These are phyloP conservation scores for Inosperma sp. DNA, from an alignment of 768 basidiomycete species.

Conservation along the genomic window DNA sequence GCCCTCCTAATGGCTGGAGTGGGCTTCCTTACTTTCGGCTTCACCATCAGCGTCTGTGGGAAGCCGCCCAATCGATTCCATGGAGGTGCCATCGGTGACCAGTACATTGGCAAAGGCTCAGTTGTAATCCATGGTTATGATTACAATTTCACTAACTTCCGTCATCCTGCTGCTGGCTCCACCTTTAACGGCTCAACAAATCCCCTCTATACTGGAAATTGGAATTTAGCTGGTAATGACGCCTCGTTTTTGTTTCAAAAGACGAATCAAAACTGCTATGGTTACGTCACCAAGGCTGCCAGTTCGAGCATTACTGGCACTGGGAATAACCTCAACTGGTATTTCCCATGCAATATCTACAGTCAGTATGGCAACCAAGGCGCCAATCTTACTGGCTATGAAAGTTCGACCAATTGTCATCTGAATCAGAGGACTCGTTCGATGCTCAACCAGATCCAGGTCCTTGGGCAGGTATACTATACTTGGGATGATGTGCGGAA, in stretches of 20 bases:
- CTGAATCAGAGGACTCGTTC: slow-evolving; percentile 47
- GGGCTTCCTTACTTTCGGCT: slow-evolving; percentile 98
- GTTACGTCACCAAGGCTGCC: slow-evolving; percentile 65
- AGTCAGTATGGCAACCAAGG: slow-evolving; percentile 60
- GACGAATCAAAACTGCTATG: slow-evolving; percentile 77
- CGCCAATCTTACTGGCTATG: slow-evolving; percentile 69
- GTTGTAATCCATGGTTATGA: slow-evolving; percentile 93
- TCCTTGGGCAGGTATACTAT: slow-evolving; percentile 87
- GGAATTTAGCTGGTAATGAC: slow-evolving; percentile 81
- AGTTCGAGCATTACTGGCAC: slow-evolving; percentile 67
- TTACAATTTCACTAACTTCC: slow-evolving; percentile 86
- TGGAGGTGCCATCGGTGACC: slow-evolving; percentile 68
- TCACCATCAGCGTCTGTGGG: slow-evolving; percentile 91
- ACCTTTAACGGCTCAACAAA: slow-evolving; percentile 77
- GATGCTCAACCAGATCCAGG: slow-evolving; percentile 43
- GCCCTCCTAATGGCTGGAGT: slow-evolving; percentile 83
- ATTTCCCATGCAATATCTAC: slow-evolving; percentile 95
- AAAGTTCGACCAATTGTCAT: slow-evolving; percentile 68
- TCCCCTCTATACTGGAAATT: slow-evolving; percentile 74
- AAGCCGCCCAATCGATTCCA: slow-evolving; percentile 80
- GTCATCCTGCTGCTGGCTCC: slow-evolving; percentile 66
- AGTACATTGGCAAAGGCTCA: slow-evolving; percentile 66
- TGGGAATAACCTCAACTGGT: slow-evolving; percentile 75
- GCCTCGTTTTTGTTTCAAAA: slow-evolving; percentile 95
- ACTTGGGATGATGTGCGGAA: slow-evolving; percentile 83